Percentiles rank a stretch among this genome's conserved stretches.
Conservation (phyloP, 805 yeast species). For the Jamesozyma hellenica region DNA sequence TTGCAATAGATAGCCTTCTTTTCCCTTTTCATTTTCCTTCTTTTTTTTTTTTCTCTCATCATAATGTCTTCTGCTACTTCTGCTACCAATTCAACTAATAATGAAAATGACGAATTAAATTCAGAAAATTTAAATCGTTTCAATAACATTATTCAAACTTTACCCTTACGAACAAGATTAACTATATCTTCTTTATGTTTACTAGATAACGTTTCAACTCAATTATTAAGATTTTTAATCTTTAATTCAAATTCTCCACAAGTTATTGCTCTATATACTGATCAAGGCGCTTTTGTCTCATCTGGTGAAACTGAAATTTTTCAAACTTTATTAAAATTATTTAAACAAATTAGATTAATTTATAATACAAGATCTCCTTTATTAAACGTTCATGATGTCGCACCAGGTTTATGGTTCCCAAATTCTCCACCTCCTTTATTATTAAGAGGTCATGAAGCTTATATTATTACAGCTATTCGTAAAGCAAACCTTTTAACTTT, state of each 20-base stretch:
- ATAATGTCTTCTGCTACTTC: background rate
- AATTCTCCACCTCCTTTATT: conserved; percentile 49
- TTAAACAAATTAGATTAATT: conserved; percentile 64
- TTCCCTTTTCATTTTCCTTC: too few relatives aligned
- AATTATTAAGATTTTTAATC: conserved; percentile 62
- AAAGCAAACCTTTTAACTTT: conserved; percentile 85
- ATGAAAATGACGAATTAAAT: conserved; percentile 5
- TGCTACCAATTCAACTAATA: background rate
- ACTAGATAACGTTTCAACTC: conserved; percentile 73
- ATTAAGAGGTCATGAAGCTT: conserved; percentile 47
- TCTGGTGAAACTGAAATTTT: conserved; percentile 52
- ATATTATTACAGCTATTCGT: conserved; percentile 43
- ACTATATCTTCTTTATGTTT: conserved; percentile 62
- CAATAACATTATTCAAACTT: conserved; percentile 15
- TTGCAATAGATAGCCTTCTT: too few relatives aligned
- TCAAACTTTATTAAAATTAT: conserved; percentile 59
- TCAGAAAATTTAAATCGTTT: conserved; percentile 19
- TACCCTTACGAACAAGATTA: conserved; percentile 47
- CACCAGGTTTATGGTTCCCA: conserved; percentile 62
- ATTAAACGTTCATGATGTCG: conserved; percentile 55
- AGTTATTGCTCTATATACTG: conserved; percentile 55
- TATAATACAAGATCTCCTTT: conserved; percentile 65
- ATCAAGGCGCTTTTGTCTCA: conserved; percentile 44
- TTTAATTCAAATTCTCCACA: conserved; percentile 41
- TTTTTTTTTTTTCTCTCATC: background rate